Percentiles rank a stretch among this genome's conserved stretches.
Evolutionary conservation across 2,329 filamentous ascomycete species (phyloP).

Genomic region (Didymella exigua): DNA sequence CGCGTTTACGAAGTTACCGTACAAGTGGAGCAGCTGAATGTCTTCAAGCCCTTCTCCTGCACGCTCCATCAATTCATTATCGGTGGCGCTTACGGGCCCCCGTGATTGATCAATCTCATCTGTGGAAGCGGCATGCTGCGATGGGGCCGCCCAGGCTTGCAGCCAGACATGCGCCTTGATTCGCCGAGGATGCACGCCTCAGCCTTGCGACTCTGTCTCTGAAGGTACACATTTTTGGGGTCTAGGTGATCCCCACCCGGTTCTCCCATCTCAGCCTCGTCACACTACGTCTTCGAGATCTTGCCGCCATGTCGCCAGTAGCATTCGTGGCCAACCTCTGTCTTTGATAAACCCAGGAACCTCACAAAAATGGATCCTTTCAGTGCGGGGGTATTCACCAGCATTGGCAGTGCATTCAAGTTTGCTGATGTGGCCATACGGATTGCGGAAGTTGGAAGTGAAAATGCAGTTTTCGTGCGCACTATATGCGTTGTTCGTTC

Average conservation of each 20-base stretch:
- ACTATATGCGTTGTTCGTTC: conserved; percentile 31
- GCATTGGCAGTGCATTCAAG: conserved; percentile 30
- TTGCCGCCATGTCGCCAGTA: neutral
- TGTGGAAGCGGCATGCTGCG: neutral
- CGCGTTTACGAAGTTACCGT: too few relatives aligned
- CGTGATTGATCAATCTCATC: neutral
- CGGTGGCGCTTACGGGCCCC: neutral
- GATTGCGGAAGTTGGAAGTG: conserved; percentile 28
- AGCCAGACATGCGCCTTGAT: neutral
- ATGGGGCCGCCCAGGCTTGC: neutral
- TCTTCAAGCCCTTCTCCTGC: neutral
- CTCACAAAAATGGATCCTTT: conserved; percentile 21
- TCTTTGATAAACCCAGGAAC: neutral
- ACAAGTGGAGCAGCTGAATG: neutral
- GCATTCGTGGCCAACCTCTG: neutral
- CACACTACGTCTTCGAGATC: neutral
- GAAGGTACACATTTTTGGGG: neutral
- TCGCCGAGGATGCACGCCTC: neutral
- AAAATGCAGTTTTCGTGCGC: conserved; percentile 35
- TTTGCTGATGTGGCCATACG: conserved; percentile 32
- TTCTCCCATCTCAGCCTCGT: neutral
- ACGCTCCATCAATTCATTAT: neutral
- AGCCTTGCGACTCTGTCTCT: neutral
- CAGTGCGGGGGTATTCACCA: conserved; percentile 22
- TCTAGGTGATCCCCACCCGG: neutral